These are phyloP conservation scores for Gossypioides kirkii DNA, from an alignment of 345 rosid genomes.

Conservation along the genomic window DNA sequence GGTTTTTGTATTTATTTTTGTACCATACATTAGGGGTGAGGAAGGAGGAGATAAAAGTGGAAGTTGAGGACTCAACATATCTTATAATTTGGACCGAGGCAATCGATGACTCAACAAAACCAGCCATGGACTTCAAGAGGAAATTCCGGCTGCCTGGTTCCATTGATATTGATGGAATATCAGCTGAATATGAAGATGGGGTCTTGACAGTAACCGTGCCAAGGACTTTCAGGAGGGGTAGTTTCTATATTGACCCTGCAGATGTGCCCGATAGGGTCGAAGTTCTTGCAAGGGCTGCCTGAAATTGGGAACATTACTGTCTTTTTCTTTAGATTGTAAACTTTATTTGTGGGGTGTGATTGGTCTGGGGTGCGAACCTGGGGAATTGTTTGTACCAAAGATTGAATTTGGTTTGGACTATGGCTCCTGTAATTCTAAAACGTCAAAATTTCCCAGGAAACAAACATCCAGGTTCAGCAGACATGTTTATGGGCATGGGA, in stretches of 20 bases:
- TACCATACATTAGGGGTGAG: constrained; percentile 43
- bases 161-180: constrained; percentile 47
- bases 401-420: background rate
- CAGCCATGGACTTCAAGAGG: constrained; percentile 48
- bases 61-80: constrained; percentile 64
- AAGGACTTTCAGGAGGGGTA: constrained; percentile 33
- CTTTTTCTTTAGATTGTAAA: background rate
- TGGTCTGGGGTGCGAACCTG: too few species aligned
- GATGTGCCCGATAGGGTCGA: constrained; percentile 44
- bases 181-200: constrained; percentile 64
- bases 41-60: constrained; percentile 70
- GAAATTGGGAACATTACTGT: background rate
- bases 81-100: constrained; percentile 57
- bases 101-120: constrained; percentile 26
- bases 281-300: constrained; percentile 80
- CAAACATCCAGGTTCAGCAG: background rate
- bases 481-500: background rate
- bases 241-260: constrained; percentile 43
- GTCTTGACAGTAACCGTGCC: constrained; percentile 64
- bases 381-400: too few species aligned
- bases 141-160: constrained; percentile 61
- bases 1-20: background rate
- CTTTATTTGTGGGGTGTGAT: too few species aligned
- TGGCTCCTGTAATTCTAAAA: background rate
- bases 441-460: background rate